Conservation (phyloP, 805 yeast genomes). For the Kregervanrija pseudodelftensis region DNA sequence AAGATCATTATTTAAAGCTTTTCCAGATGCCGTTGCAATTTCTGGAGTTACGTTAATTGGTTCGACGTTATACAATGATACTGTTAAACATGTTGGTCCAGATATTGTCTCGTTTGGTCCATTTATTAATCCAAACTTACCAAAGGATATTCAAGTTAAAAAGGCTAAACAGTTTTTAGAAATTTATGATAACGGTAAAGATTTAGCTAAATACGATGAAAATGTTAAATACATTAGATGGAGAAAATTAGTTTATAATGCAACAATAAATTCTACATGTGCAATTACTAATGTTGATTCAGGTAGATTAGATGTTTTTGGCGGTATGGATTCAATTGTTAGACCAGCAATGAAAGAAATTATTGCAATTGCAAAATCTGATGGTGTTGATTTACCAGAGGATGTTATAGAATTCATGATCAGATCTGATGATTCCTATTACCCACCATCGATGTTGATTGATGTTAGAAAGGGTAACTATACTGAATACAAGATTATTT, state of each 20-base stretch:
- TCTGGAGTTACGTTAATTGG: slow-evolving; percentile 36
- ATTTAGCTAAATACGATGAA: slow-evolving; percentile 25
- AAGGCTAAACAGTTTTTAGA: slow-evolving; percentile 27
- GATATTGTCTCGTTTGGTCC: slow-evolving; percentile 30
- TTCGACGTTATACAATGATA: slow-evolving; percentile 24
- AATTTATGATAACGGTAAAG: slow-evolving; percentile 28
- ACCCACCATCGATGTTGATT: slow-evolving; percentile 43
- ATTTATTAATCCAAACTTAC: slow-evolving; percentile 27
- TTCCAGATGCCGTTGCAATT: slow-evolving; percentile 29
- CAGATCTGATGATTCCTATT: slow-evolving; percentile 34
- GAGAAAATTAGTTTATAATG: slow-evolving; percentile 42
- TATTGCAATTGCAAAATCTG: slow-evolving; percentile 38
- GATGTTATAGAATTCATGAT: slow-evolving; percentile 30
- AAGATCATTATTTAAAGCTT: slow-evolving; percentile 24
- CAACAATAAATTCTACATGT: slow-evolving; percentile 38
- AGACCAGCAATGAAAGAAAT: slow-evolving; percentile 41
- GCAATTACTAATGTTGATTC: slow-evolving; percentile 35
- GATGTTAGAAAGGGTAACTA: slow-evolving; percentile 36
- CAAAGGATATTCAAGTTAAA: slow-evolving; percentile 20
- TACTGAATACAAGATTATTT: slow-evolving; percentile 36
- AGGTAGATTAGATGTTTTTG: slow-evolving; percentile 28
- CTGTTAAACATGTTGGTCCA: slow-evolving; percentile 28
- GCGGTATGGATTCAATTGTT: slow-evolving; percentile 22
- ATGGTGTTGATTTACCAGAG: slow-evolving; percentile 34
- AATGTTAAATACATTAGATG: slow-evolving; percentile 36